phyloP scores from a whole-genome alignment of 202 grass and related monocot genomes.

The Eragrostis tef region DNA sequence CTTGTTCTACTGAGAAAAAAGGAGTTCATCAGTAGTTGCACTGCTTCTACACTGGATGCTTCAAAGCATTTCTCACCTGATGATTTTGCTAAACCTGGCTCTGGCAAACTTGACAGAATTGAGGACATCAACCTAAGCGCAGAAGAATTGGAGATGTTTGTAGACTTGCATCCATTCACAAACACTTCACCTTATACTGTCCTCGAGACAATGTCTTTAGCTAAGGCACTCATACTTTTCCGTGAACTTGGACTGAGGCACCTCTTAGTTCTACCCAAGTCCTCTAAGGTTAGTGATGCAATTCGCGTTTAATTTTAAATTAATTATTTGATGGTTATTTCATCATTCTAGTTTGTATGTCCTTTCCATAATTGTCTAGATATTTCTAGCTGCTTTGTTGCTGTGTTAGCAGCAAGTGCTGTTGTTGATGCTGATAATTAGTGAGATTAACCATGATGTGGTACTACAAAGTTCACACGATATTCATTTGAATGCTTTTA shows the following conservation, averaged over 20 bases:
- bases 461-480: neutral
- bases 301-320: slow-evolving; percentile 18
- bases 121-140: slow-evolving; percentile 67
- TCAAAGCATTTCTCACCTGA: slow-evolving; percentile 65
- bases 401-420: too few relatives aligned
- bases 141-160: slow-evolving; percentile 91
- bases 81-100: slow-evolving; percentile 87
- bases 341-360: slow-evolving; percentile 5
- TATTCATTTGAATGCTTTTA: neutral
- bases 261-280: slow-evolving; percentile 90
- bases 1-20: slow-evolving; percentile 90
- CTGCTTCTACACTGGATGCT: slow-evolving; percentile 49
- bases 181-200: slow-evolving; percentile 97
- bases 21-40: slow-evolving; percentile 53
- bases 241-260: slow-evolving; percentile 92
- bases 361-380: neutral
- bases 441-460: neutral
- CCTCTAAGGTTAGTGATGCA: slow-evolving; percentile 58
- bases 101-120: slow-evolving; percentile 71
- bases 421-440: neutral
- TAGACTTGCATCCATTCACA: slow-evolving; percentile 92
- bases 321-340: neutral
- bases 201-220: slow-evolving; percentile 95
- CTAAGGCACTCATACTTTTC: slow-evolving; percentile 93
- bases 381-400: slow-evolving; percentile 17